Base-by-base conservation (phyloP, 371 early-diverging fungal species). In the Haplosporangium sp. region DNA sequence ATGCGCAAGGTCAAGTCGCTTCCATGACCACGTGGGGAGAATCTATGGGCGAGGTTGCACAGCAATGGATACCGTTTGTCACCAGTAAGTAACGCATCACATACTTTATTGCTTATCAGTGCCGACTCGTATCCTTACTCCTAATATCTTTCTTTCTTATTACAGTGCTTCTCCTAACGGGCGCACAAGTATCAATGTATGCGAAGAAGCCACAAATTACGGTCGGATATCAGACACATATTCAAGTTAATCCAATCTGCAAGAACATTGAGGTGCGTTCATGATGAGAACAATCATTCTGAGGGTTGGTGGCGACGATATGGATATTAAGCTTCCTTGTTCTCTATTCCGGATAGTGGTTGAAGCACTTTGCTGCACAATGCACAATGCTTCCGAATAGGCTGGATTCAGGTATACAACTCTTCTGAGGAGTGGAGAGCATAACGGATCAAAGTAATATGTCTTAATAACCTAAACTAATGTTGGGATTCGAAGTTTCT, bases 231-330 rank as follows among this genome's bases (percentile, higher is more conserved):
- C 73, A 73, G 29, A 55, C 80, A 2, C 73, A 73, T 20, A 62
- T 79, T 20, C 80, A 79, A n/a, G 66, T 79, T 13, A 57, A 79
- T 21, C 80, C 80, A 0, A 16, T 43, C 9, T 79, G 80, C 69
- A 79, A 79, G 59, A 73, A 72, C 13, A 59, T 73, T 1, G 80
- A 79, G 64, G 77, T 71, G 54, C 16, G 2, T n/a, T n/a, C n/a
- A n/a, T n/a, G n/a, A n/a, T n/a, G n/a, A n/a, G n/a, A n/a, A n/a
- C n/a, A n/a, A n/a, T n/a, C n/a, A n/a, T n/a, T n/a, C n/a, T n/a
- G n/a, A n/a, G n/a, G n/a, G n/a, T n/a, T n/a, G n/a, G n/a, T n/a
- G n/a, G n/a, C n/a, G n/a, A n/a, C n/a, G n/a, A n/a, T n/a, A n/a
- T n/a, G n/a, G n/a, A n/a, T n/a, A n/a, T n/a, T n/a, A n/a, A n/a